Evolutionary conservation across 768 basidiomycete species (phyloP).

Genomic region (Terana coerulea): DNA sequence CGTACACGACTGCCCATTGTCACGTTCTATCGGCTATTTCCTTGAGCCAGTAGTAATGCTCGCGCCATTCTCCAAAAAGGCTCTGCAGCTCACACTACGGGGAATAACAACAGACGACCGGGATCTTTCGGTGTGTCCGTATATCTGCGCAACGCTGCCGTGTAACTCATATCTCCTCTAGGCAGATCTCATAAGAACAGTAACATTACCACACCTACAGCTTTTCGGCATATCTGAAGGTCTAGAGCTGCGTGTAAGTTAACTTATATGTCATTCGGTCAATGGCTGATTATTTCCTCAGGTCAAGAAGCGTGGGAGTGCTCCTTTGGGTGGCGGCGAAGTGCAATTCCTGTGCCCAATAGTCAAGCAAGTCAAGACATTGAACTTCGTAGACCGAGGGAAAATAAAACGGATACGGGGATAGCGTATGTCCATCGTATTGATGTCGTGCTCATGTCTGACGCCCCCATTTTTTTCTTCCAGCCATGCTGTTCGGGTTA

Average conservation of each 20-base stretch:
- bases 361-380: conserved; percentile 85
- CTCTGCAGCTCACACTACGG: conserved; percentile 73
- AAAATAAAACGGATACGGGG: conserved; percentile 90
- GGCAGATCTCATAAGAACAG: conserved; percentile 88
- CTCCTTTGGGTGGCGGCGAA: conserved; percentile 91
- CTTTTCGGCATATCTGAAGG: conserved; percentile 88
- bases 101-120: conserved; percentile 92
- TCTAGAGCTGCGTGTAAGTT: conserved; percentile 74
- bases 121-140: conserved; percentile 75
- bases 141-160: conserved; percentile 15
- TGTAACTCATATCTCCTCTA: conserved; percentile 26
- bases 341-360: conserved; percentile 90
- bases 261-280: neutral
- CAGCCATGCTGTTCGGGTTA: conserved; percentile 95
- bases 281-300: conserved; percentile 26
- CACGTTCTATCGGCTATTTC: conserved; percentile 91
- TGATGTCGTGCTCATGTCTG: neutral
- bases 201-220: conserved; percentile 87
- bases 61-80: conserved; percentile 89
- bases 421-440: conserved; percentile 69
- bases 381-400: conserved; percentile 90
- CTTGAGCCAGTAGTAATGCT: conserved; percentile 87
- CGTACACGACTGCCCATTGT: conserved; percentile 84
- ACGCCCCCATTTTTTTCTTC: neutral
- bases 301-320: conserved; percentile 94